Base-by-base conservation (phyloP, 495 filamentous ascomycete species). In the Trichoderma reesei region DNA sequence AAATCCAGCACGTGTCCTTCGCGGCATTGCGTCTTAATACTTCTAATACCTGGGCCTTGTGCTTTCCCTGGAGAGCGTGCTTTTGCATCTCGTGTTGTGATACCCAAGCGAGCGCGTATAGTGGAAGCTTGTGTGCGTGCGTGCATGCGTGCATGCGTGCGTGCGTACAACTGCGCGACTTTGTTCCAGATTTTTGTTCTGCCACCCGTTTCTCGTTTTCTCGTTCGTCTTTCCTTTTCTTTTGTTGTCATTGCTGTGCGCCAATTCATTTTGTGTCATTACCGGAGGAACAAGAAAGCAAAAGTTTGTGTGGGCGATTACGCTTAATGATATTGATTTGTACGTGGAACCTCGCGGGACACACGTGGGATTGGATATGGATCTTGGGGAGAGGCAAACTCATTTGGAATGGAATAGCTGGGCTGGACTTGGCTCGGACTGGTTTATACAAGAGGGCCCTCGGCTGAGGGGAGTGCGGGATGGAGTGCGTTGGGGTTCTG, bases 11-110 rank as follows among this genome's bases (percentile, higher is more conserved):
- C 59, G 44, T 41, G 60, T 66, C 14, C 60, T 62, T 18, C 60
- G 65, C 13, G 65, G 61, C 44, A 56, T 63, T 61, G 46, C 61
- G 33, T 41, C 62, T 39, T 63, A 44, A 59, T 38, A 26, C 26
- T 26, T 26, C 1, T 26, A 26, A 26, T 26, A 26, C 26, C 37
- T 37, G n/a, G n/a, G 8, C 37, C 48, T 56, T 38, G 41, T 63
- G 14, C 56, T 62, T 38, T 41, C 44, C 2, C 63, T 59, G 9
- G 51, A 26, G 51, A 20, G 26, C 51, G 34, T 56, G 51, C 51
- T 31, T 56, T 56, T 56, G 51, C 51, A 56, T 31, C 51, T 56
- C 10, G 5, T 34, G 51, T 56, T 34, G 18, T 56, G 51, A 56
- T 56, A 56, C 51, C 51, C 51, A 34, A 56, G 51, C 51, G 51